Evolutionary conservation across 345 rosid genomes (phyloP).

Genomic region (Brassica napus): Da-Ae NC_063452.1:19831501-19832000

Average conservation of each 20-base stretch:
- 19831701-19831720: background rate
- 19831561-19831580: slow-evolving; percentile 99
- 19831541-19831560: slow-evolving; percentile 93
- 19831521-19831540: slow-evolving; percentile 76
- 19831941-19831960: background rate
- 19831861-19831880: background rate
- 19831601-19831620: background rate
- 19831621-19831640: background rate
- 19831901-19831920: background rate
- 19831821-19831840: background rate
- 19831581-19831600: slow-evolving; percentile 63
- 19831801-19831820: background rate
- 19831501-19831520: slow-evolving; percentile 95
- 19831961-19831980: background rate
- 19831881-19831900: background rate
- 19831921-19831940: background rate
- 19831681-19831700: background rate
- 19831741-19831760: background rate
- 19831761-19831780: background rate
- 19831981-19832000: background rate
- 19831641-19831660: background rate
- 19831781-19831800: background rate
- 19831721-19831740: background rate
- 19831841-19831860: background rate
- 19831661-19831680: background rate